Base-by-base conservation (phyloP, 495 filamentous ascomycete genomes). In the Annulohypoxylon maeteangense region DNA sequence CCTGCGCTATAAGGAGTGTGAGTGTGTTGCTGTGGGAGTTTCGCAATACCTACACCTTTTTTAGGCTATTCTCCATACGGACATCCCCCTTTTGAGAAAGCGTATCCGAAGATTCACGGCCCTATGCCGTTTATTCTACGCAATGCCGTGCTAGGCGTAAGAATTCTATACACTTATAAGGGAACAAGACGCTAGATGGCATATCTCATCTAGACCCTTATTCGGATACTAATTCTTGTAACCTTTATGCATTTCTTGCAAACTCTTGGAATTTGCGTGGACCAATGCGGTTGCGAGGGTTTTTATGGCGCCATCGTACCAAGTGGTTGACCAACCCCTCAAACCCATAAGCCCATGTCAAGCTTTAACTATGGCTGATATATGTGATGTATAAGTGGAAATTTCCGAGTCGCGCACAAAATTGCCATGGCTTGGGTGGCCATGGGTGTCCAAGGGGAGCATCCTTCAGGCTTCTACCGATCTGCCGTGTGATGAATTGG, bases 401-500 rank as follows among this genome's bases (percentile, higher is more conserved):
- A 67, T 29, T 53, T 64, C 57, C 69, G 58, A 44, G 56, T 64
- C 36, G 64, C 59, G 64, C 64, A 48, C 51, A 45, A 29, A 65
- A 66, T 61, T 65, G 27, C 67, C 56, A 66, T 48, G 42, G 55
- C 27, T 66, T 62, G 18, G 56, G 23, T 61, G 18, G 47, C 36
- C 25, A 51, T 29, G 47, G 47, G 16, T 29, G 47, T 25, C 59
- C 55, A 58, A 65, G 62, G 22, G 50, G 42, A 59, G 62, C 53
- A 72, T 60, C 55, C 59, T 51, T 58, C 65, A 66, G 44, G 65
- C 60, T 51, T 62, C 54, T 65, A 57, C 66, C 65, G 71, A 74
- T 74, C 66, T 74, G 71, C 66, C 71, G 71, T 74, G 66, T 67
- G 66, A 74, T 67, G 66, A 23, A 59, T 47, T 51, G 25, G 47